Conservation (phyloP, 2,329 filamentous ascomycete genomes). For the Dendrostoma leiphaemia region DNA sequence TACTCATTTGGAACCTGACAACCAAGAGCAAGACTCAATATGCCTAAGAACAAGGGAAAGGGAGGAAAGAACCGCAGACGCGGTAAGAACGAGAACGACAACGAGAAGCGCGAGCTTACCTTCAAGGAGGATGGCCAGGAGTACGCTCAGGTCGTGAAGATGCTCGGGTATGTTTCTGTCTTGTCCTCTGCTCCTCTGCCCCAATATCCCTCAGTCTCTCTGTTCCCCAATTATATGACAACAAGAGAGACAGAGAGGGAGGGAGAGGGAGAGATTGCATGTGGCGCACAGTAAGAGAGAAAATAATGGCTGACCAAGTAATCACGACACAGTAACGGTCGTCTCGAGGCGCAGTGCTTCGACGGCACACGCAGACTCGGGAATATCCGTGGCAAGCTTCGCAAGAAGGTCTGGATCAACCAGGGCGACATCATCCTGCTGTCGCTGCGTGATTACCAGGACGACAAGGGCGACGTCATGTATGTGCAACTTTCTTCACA, state of each 20-base stretch:
- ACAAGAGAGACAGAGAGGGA: no score
- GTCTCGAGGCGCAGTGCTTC: slow-evolving; percentile 90
- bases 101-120: slow-evolving; percentile 77
- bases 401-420: slow-evolving; percentile 99
- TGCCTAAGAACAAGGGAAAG: slow-evolving; percentile 23
- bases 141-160: slow-evolving; percentile 76
- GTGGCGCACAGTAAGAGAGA: no score
- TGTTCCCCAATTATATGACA: no score
- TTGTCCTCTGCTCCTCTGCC: neutral
- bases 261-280: no score
- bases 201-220: no score
- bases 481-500: slow-evolving; percentile 13
- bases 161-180: slow-evolving; percentile 61
- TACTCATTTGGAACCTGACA: neutral
- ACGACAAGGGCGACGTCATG: slow-evolving; percentile 88
- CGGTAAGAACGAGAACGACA: slow-evolving; percentile 77
- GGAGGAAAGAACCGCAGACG: slow-evolving; percentile 21
- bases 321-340: slow-evolving; percentile 60
- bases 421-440: slow-evolving; percentile 92
- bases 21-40: neutral
- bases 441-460: slow-evolving; percentile 79
- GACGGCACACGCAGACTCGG: slow-evolving; percentile 82
- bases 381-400: slow-evolving; percentile 79
- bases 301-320: no score
- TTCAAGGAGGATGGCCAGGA: slow-evolving; percentile 80